Conservation (phyloP, 2,329 filamentous ascomycete genomes). For the Xylaria sp. region DNA sequence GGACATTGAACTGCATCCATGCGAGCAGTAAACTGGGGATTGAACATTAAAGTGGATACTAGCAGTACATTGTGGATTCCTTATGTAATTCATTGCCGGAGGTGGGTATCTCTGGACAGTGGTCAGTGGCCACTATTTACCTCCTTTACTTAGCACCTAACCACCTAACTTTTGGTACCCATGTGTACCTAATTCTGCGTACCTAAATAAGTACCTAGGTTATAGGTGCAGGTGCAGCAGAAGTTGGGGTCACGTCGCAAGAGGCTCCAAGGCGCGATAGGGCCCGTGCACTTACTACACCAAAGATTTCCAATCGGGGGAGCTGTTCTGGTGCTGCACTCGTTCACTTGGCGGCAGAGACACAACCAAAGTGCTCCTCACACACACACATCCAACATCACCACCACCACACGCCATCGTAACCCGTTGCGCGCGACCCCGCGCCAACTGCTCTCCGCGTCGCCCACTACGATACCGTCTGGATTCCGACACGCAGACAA, state of each 20-base stretch:
- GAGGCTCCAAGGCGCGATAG: slow-evolving; percentile 15
- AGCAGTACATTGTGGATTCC: too few species aligned
- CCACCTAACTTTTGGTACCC: neutral
- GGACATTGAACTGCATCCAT: slow-evolving; percentile 3
- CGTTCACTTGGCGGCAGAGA: slow-evolving; percentile 18
- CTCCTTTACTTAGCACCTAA: neutral
- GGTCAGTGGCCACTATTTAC: too few species aligned
- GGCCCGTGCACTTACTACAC: slow-evolving; percentile 42
- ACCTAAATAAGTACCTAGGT: neutral
- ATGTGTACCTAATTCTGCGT: neutral
- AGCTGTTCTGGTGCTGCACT: slow-evolving; percentile 28
- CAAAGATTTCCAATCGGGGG: slow-evolving; percentile 45
- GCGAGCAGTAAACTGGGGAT: neutral
- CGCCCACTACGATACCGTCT: slow-evolving; percentile 12
- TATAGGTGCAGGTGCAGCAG: neutral
- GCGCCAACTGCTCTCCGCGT: slow-evolving; percentile 8
- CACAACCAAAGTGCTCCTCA: slow-evolving; percentile 23
- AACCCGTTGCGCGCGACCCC: slow-evolving; percentile 13
- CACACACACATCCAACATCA: slow-evolving; percentile 20
- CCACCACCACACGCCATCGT: slow-evolving; percentile 21
- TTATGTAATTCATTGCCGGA: too few species aligned
- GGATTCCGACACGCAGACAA: slow-evolving; percentile 21
- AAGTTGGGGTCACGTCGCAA: slow-evolving; percentile 19
- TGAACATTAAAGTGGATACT: neutral
- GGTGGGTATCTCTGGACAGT: too few species aligned